Percentiles rank a stretch among this genome's conserved stretches.
These are phyloP conservation scores for Calonectria pseudoreteaudii DNA, from an alignment of 2,329 filamentous ascomycete species.

Conservation along the genomic window DNA sequence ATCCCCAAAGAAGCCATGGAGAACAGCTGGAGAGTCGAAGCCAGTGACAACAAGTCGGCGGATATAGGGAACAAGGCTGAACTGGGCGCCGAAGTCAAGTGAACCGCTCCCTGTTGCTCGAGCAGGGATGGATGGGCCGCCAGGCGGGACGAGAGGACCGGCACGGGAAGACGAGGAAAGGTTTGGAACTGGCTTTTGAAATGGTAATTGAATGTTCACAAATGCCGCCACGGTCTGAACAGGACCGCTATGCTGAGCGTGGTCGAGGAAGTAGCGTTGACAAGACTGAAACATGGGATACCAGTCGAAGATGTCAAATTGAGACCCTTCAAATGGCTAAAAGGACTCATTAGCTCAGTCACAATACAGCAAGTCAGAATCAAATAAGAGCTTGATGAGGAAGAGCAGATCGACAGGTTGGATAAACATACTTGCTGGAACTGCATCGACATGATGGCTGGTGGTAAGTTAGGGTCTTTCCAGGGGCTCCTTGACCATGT, in stretches of 20 bases:
- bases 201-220: constrained; percentile 91
- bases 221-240: constrained; percentile 92
- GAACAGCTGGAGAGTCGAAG: constrained; percentile 86
- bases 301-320: constrained; percentile 91
- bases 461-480: not conserved
- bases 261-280: constrained; percentile 89
- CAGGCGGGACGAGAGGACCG: constrained; percentile 30
- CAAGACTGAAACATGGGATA: constrained; percentile 92
- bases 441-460: constrained; percentile 38
- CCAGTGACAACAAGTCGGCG: constrained; percentile 91
- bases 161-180: constrained; percentile 54
- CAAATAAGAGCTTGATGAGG: not conserved
- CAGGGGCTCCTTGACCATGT: constrained; percentile 5
- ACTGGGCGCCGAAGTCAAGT: constrained; percentile 43
- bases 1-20: constrained; percentile 97
- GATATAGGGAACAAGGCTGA: constrained; percentile 89
- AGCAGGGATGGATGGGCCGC: constrained; percentile 43
- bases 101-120: constrained; percentile 41
- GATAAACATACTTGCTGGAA: constrained; percentile 38
- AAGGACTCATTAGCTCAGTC: constrained; percentile 28
- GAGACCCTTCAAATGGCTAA: constrained; percentile 59
- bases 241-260: constrained; percentile 84
- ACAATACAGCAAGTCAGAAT: constrained; percentile 1
- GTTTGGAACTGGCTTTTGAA: constrained; percentile 69
- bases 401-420: not conserved